phyloP scores from a whole-genome alignment of 371 early-diverging fungal species.

The Parasitella parasitica region DNA sequence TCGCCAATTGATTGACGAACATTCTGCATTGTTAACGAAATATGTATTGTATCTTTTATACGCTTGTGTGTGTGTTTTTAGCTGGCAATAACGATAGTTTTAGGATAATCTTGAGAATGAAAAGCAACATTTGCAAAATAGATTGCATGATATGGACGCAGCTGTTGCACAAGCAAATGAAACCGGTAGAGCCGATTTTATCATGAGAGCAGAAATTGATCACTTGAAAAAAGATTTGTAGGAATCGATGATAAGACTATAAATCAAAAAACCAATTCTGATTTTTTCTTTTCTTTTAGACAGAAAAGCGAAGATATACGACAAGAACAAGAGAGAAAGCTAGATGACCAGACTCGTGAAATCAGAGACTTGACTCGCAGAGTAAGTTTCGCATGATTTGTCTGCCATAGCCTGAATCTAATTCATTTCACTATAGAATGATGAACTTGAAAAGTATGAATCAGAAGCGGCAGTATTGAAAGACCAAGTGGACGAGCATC shows the following conservation, averaged over 20 bases:
- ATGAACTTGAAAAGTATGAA: slow-evolving; percentile 55
- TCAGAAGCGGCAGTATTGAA: slow-evolving; percentile 72
- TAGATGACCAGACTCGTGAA: slow-evolving; percentile 55
- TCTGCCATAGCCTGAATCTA: neutral
- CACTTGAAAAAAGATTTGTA: slow-evolving; percentile 82
- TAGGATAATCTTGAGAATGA: slow-evolving; percentile 71
- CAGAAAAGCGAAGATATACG: slow-evolving; percentile 78
- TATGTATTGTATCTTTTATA: slow-evolving; percentile 58
- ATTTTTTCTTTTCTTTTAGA: slow-evolving; percentile 21
- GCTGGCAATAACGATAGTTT: neutral
- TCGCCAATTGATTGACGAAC: slow-evolving; percentile 55
- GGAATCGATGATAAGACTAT: neutral
- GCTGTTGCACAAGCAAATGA: slow-evolving; percentile 69
- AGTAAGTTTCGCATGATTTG: slow-evolving; percentile 26
- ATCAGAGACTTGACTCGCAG: slow-evolving; percentile 70
- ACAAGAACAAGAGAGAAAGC: slow-evolving; percentile 69
- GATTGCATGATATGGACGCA: slow-evolving; percentile 70
- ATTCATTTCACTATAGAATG: slow-evolving; percentile 35
- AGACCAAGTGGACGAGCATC: slow-evolving; percentile 89
- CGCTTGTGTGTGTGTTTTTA: no score
- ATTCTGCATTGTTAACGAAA: slow-evolving; percentile 54
- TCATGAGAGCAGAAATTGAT: slow-evolving; percentile 86
- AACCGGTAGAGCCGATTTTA: slow-evolving; percentile 80
- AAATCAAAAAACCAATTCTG: neutral
- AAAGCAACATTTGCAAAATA: slow-evolving; percentile 63